phyloP scores from a whole-genome alignment of 2,329 filamentous ascomycete genomes.

The Teratosphaeriaceae sp. region DNA sequence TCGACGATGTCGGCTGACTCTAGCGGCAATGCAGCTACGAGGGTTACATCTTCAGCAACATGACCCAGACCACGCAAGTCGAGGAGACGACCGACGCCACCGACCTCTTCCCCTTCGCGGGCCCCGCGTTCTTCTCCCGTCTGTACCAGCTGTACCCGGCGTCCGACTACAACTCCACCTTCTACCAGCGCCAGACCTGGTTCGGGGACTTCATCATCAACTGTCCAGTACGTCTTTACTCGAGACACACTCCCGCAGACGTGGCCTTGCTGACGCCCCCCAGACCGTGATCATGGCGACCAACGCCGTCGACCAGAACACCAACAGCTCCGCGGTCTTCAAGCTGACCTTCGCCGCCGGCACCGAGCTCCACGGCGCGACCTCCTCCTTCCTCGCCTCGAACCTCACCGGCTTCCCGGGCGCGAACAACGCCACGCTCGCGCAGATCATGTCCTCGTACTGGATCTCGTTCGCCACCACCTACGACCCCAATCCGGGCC shows the following conservation, averaged over 20 bases:
- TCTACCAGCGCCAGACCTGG: constrained; percentile 32
- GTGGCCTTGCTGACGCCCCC: constrained; percentile 18
- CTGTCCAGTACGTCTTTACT: constrained; percentile 11
- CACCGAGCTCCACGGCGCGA: constrained; percentile 13
- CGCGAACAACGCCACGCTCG: constrained; percentile 13
- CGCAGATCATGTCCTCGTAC: constrained; percentile 13
- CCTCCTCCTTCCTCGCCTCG: constrained; percentile 7
- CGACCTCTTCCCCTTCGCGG: constrained; percentile 30
- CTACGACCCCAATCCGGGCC: constrained; percentile 12
- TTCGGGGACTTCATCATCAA: constrained; percentile 41
- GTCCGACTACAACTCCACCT: constrained; percentile 28
- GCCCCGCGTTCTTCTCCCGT: constrained; percentile 32
- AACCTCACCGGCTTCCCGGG: constrained; percentile 8
- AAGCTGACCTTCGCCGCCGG: constrained; percentile 18
- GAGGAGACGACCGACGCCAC: constrained; percentile 26
- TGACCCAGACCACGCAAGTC: constrained; percentile 20
- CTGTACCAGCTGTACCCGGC: constrained; percentile 29
- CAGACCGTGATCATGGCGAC: constrained; percentile 14
- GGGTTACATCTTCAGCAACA: constrained; percentile 31
- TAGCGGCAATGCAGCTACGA: constrained; percentile 19
- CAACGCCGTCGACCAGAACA: constrained; percentile 14
- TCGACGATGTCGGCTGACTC: neutral
- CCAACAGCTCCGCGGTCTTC: constrained; percentile 16
- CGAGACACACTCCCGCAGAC: neutral
- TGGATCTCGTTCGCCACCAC: constrained; percentile 14